These are phyloP conservation scores for Cryphonectria carpinicola DNA, from an alignment of 2,329 filamentous ascomycete species.

Conservation along the genomic window DNA sequence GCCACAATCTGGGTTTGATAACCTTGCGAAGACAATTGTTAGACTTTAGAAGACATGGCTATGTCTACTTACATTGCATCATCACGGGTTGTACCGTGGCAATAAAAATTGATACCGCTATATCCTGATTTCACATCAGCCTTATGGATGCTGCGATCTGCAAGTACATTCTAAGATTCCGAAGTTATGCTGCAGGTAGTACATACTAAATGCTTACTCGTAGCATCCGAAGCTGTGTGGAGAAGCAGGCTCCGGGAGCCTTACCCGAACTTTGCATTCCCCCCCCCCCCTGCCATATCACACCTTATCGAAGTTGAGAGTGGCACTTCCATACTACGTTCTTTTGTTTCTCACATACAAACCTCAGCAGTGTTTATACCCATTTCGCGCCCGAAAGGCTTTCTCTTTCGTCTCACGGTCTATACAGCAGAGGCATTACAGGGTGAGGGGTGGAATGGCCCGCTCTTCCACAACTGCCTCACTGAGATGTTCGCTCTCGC, in stretches of 20 bases:
- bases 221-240: neutral
- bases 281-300: too few relatives aligned
- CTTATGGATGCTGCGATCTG: neutral
- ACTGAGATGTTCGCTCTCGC: neutral
- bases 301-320: too few relatives aligned
- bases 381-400: too few relatives aligned
- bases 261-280: too few relatives aligned
- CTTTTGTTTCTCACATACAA: too few relatives aligned
- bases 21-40: neutral
- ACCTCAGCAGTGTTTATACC: too few relatives aligned
- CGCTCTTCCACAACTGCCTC: neutral
- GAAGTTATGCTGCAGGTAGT: neutral
- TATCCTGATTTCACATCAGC: neutral
- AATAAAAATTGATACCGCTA: neutral
- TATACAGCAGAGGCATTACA: neutral
- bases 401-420: too few relatives aligned
- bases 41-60: slow-evolving; percentile 15
- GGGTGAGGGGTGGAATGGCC: neutral
- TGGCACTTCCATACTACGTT: too few relatives aligned
- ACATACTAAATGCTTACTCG: too few relatives aligned
- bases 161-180: neutral
- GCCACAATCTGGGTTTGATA: neutral
- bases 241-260: too few relatives aligned
- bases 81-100: slow-evolving; percentile 5
- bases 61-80: slow-evolving; percentile 13